Conservation (phyloP, 2,329 filamentous ascomycete species). For the Fusarium virguliforme region DNA sequence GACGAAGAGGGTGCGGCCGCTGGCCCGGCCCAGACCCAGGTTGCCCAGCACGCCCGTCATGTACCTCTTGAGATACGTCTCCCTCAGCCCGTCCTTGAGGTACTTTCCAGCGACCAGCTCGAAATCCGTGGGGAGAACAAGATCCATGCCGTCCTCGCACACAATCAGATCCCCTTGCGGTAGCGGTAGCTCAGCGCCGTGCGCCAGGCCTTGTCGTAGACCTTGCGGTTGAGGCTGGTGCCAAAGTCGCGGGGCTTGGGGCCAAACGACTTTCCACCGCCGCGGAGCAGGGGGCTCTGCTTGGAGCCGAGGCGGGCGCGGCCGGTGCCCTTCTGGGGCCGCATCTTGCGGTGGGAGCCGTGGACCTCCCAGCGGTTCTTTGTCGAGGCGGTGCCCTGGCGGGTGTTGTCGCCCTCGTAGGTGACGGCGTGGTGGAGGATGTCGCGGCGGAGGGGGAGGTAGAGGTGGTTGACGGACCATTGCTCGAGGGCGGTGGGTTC, state of each 20-base stretch:
- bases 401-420: slow-evolving; percentile 91
- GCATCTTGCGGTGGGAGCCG: slow-evolving; percentile 86
- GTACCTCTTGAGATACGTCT: slow-evolving; percentile 74
- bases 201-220: slow-evolving; percentile 96
- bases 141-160: slow-evolving; percentile 83
- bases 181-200: slow-evolving; percentile 95
- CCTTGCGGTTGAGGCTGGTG: slow-evolving; percentile 86
- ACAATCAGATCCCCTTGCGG: slow-evolving; percentile 87
- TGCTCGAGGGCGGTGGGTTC: slow-evolving; percentile 84
- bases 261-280: slow-evolving; percentile 92
- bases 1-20: slow-evolving; percentile 83
- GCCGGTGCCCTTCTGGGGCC: slow-evolving; percentile 90
- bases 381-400: slow-evolving; percentile 87
- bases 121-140: slow-evolving; percentile 71
- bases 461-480: slow-evolving; percentile 87
- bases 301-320: slow-evolving; percentile 83
- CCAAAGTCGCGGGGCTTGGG: slow-evolving; percentile 93
- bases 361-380: slow-evolving; percentile 89
- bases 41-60: slow-evolving; percentile 77
- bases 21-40: slow-evolving; percentile 78
- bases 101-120: slow-evolving; percentile 59
- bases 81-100: slow-evolving; percentile 65
- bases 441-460: slow-evolving; percentile 90
- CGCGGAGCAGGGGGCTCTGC: slow-evolving; percentile 85
- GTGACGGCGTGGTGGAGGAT: slow-evolving; percentile 93